These are phyloP conservation scores for Cyclotella sp. DNA, from an alignment of 108 stramenopile genomes.

Conservation along the genomic window DNA sequence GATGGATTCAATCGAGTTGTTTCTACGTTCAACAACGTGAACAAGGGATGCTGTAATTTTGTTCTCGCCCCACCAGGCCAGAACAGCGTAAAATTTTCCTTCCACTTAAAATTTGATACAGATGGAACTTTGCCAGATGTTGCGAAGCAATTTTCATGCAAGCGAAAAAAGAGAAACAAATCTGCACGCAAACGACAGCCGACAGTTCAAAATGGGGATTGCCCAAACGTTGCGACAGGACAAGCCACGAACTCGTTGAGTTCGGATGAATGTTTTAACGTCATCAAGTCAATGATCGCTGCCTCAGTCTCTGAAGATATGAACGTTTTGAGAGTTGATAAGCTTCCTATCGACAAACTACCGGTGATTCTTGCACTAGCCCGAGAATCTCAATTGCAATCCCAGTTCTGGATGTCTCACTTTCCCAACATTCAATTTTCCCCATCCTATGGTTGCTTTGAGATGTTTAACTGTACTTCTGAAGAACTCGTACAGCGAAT, in stretches of 20 bases:
- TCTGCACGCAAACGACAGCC: constrained; percentile 2
- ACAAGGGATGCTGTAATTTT: not conserved
- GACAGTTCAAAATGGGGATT: constrained; percentile 4
- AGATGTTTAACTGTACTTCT: not conserved
- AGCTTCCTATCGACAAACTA: not conserved
- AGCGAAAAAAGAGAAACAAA: not conserved
- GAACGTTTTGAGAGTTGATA: not conserved
- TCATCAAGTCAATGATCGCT: not conserved
- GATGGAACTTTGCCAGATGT: too few relatives aligned
- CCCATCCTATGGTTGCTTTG: not conserved
- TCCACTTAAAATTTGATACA: not conserved
- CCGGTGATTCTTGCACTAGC: not conserved
- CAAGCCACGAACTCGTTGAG: not conserved
- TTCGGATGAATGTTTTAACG: not conserved
- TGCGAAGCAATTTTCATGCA: not conserved
- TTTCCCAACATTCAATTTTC: constrained; percentile 8
- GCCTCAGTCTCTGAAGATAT: not conserved
- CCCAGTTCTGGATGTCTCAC: not conserved
- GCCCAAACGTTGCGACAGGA: too few relatives aligned
- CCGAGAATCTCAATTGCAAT: constrained; percentile 1
- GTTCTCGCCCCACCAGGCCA: not conserved
- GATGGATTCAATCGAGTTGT: not conserved
- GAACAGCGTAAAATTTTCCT: not conserved
- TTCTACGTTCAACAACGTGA: not conserved
- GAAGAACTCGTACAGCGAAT: not conserved